Evolutionary conservation across 352 stramenopile genomes (phyloP).

Genomic region (Pythium diclinum): DNA sequence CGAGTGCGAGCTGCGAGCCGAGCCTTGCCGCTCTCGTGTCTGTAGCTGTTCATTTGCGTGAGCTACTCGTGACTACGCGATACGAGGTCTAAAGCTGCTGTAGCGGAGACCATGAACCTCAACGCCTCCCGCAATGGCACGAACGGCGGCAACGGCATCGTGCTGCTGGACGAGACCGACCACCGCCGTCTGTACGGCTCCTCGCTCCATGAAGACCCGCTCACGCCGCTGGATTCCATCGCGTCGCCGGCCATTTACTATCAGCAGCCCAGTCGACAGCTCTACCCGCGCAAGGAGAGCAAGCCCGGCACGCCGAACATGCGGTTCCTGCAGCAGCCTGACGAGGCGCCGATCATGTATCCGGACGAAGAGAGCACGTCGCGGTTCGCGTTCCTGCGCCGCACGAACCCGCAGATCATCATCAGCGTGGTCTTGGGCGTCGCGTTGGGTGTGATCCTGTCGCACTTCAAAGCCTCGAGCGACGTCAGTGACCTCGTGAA

Average conservation of each 20-base stretch:
- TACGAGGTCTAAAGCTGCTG: too few relatives aligned
- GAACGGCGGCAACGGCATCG: conserved; percentile 12
- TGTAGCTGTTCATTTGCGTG: too few relatives aligned
- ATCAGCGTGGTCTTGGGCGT: conserved; percentile 30
- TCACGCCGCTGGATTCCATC: conserved; percentile 39
- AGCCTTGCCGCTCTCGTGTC: too few relatives aligned
- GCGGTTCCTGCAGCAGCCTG: conserved; percentile 6
- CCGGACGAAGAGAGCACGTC: conserved; percentile 15
- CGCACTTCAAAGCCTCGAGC: conserved; percentile 19
- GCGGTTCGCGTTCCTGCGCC: conserved; percentile 23
- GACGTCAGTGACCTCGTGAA: conserved; percentile 28
- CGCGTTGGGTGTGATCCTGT: conserved; percentile 26
- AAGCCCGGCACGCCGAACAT: conserved; percentile 7
- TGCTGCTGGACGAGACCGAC: conserved; percentile 27
- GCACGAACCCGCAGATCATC: conserved; percentile 32
- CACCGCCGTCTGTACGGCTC: conserved; percentile 24
- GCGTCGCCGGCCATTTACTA: conserved; percentile 41
- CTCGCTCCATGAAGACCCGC: conserved; percentile 18
- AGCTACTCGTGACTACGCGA: too few relatives aligned
- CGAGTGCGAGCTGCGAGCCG: too few relatives aligned
- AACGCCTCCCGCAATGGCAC: conserved; percentile 4
- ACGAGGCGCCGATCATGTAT: conserved; percentile 17
- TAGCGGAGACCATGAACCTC: not conserved
- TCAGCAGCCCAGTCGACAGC: conserved; percentile 24
- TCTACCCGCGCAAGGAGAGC: conserved; percentile 26